Percentiles rank a stretch among this genome's conserved stretches.
phyloP scores from a whole-genome alignment of 768 basidiomycete genomes.

The Tylopilus balloui region DNA sequence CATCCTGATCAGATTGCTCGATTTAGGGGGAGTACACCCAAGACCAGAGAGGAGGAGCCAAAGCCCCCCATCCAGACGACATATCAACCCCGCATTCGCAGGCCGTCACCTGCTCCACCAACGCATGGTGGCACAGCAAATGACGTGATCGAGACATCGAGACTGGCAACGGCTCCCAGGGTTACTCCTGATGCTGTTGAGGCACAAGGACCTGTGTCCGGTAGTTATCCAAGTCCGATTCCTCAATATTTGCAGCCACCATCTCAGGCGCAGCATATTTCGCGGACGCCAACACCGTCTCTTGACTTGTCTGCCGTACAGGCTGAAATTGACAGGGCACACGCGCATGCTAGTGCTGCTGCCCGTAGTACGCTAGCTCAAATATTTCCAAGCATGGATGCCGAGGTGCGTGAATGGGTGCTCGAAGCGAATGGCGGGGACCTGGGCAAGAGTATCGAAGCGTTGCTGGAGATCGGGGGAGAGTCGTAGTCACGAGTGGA shows the following conservation, averaged over 20 bases:
- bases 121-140: slow-evolving; percentile 31
- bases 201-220: slow-evolving; percentile 40
- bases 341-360: slow-evolving; percentile 67
- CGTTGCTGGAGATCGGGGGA: slow-evolving; percentile 66
- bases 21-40: slow-evolving; percentile 31
- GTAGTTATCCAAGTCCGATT: slow-evolving; percentile 16
- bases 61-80: slow-evolving; percentile 52
- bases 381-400: slow-evolving; percentile 83
- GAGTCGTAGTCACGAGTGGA: slow-evolving; percentile 12
- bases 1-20: slow-evolving; percentile 36
- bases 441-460: slow-evolving; percentile 86
- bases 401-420: slow-evolving; percentile 83
- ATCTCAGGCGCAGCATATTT: slow-evolving; percentile 52
- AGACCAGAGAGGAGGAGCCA: slow-evolving; percentile 27
- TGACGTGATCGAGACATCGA: slow-evolving; percentile 40
- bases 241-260: slow-evolving; percentile 34
- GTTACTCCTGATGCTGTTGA: slow-evolving; percentile 44
- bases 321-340: slow-evolving; percentile 72
- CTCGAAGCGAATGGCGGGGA: slow-evolving; percentile 87
- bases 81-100: slow-evolving; percentile 69
- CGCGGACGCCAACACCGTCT: slow-evolving; percentile 64
- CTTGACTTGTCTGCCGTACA: slow-evolving; percentile 69
- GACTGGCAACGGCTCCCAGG: slow-evolving; percentile 2
- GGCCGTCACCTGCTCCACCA: slow-evolving; percentile 42
- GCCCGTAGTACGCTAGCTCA: slow-evolving; percentile 74